Evolutionary conservation across 164 flowering plant species (phyloP).

Genomic region (Stephania cephalantha): DNA sequence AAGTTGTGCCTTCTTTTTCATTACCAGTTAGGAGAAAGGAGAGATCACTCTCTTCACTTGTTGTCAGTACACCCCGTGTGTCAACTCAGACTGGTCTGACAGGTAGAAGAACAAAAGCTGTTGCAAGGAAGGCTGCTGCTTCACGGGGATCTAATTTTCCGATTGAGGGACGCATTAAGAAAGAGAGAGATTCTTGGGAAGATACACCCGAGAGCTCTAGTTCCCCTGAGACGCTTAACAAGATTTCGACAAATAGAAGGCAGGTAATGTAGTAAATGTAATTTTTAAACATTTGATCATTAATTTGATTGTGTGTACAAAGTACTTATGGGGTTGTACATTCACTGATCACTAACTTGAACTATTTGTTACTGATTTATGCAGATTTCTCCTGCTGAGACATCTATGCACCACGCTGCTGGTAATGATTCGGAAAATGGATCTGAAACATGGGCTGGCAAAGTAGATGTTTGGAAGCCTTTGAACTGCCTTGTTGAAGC

Average conservation of each 20-base stretch:
- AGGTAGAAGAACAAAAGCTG: constrained; percentile 72
- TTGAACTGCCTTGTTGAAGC: constrained; percentile 85
- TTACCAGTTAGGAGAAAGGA: constrained; percentile 70
- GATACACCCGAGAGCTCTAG: constrained; percentile 53
- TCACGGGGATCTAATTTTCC: constrained; percentile 49
- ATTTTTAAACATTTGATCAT: background rate
- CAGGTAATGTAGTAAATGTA: constrained; percentile 39
- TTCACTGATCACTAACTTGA: background rate
- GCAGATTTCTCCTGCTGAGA: constrained; percentile 49
- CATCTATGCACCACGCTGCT: constrained; percentile 30
- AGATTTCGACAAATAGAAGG: constrained; percentile 39
- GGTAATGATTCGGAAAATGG: constrained; percentile 37
- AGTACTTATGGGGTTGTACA: background rate
- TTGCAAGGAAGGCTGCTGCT: constrained; percentile 49
- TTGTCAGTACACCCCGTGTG: constrained; percentile 39
- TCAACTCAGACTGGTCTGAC: constrained; percentile 58
- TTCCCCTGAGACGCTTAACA: constrained; percentile 57
- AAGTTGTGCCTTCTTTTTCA: constrained; percentile 45
- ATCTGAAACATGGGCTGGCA: constrained; percentile 38
- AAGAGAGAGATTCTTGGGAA: constrained; percentile 44
- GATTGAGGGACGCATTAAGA: constrained; percentile 43
- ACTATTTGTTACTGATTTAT: background rate
- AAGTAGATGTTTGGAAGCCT: constrained; percentile 83
- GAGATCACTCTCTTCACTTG: constrained; percentile 55
- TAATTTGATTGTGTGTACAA: background rate